Evolutionary conservation across 176 grass and related monocot species (phyloP), one percentile per base, ranked within the genome.

Genomic region (Aegilops sharonensis): DNA sequence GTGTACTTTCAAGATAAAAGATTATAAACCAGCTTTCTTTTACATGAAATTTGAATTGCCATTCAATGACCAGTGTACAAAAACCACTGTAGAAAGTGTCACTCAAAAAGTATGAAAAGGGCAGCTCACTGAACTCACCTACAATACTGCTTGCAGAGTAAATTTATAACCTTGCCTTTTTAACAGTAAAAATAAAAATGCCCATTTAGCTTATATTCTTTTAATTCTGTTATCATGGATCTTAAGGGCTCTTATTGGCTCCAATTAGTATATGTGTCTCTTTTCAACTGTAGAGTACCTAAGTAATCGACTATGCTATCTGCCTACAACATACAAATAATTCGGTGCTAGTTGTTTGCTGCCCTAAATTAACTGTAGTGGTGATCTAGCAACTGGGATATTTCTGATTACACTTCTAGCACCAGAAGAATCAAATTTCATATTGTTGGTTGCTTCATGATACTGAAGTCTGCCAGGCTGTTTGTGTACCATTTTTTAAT

Each of bases 1-100:
- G 20, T 78, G 77, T 15, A n/a, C 60, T 45, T 45, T 45, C 23
- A 80, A 80, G 14, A 65, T 40, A 23, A 37, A 6, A 78, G 59
- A 37, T 11, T 36, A 62, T 57, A 63, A 39, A 63, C 21, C 35
- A 14, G 40, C 32, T 81, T 27, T 81, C 20, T n/a, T 14, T 68
- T 69, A 69, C 64, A 82, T 31, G 5, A 69, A 82, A 52, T 30
- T 81, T 20, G 60, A 81, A 81, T 24, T 81, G 65, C 25, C 60
- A 80, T 20, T 62, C 36, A 79, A 64, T 29, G 59, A 79, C 12
- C 35, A 57, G 52, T 57, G 17, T 20, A 54, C 14, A 54, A 54
- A 18, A 54, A 3, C 45, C 4, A 48, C 45, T 48, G 45, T 34
- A 60, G 52, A 61, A 60, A 60, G 42, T 43, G 10, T 11, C 42